Base-by-base conservation (phyloP, 2,329 filamentous ascomycete genomes). In the Cytospora chrysosperma region DNA sequence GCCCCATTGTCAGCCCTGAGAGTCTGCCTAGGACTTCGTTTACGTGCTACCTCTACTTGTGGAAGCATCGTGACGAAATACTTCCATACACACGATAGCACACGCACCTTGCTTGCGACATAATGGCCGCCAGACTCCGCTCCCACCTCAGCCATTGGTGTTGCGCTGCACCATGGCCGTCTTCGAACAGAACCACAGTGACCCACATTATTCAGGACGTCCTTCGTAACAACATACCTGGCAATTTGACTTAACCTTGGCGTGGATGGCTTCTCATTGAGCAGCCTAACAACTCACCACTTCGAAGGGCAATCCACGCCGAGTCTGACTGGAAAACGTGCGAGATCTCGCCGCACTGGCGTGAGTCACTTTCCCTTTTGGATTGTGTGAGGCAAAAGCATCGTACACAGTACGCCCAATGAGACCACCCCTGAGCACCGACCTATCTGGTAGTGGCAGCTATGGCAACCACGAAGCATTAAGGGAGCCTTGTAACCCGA, bases 1-100 rank as follows among this genome's bases (percentile, higher is more conserved):
- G 9, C n/a, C 43, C n/a, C 10, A 58, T 56, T 51, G 52, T 56
- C 55, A 27, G 53, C 62, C 26, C 30, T 47, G 47, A 19, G 26
- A 28, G 51, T 58, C 51, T 59, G 56, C 55, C 59, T 65, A 40
- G 55, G 34, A 26, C 24, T 34, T 32, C 21, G 24, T 34, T 9
- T 27, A 47, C 40, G 13, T 54, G 10, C 24, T 24, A 32, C 30
- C 10, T 19, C 32, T 56, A 40, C n/a, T 21, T 43, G 26, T 3
- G 13, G 32, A 4, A 28, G 51, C 24, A 5, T 32, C 40, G 47
- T 32, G 30, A 52, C 50, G 34, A 32, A 27, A 54, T 40, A 21
- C n/a, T 27, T 43, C 34, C 37, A 50, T 19, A 4, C 28, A 13
- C 27, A 24, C 10, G n/a, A 37, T 34, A 47, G 6, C 28, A 30